phyloP scores from a whole-genome alignment of 805 yeast species.

The Yarrowia keelungensis region DNA sequence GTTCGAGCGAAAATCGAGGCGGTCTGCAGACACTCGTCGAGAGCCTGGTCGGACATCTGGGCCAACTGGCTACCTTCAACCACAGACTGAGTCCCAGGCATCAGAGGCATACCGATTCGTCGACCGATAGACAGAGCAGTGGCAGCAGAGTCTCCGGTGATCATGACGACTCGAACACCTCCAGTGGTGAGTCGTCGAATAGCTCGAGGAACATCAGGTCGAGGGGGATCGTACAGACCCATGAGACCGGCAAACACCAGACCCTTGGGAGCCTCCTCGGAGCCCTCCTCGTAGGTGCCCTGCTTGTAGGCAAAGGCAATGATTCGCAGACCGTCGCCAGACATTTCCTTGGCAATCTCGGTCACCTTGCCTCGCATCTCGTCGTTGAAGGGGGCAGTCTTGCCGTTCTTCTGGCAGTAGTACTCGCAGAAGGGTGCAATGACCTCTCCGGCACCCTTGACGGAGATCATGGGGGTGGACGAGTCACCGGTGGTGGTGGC shows the following conservation, averaged over 20 bases:
- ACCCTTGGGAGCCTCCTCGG: conserved; percentile 53
- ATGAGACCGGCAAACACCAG: conserved; percentile 83
- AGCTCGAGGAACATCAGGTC: conserved; percentile 81
- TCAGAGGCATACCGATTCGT: conserved; percentile 83
- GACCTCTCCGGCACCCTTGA: conserved; percentile 91
- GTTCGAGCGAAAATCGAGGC: conserved; percentile 94
- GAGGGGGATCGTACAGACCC: conserved; percentile 98
- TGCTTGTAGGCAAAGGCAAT: conserved; percentile 71
- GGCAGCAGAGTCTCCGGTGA: conserved; percentile 91
- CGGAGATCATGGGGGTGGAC: conserved; percentile 61
- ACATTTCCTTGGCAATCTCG: conserved; percentile 67
- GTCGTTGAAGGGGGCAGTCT: conserved; percentile 60
- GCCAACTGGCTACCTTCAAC: conserved; percentile 87
- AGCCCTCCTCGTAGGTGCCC: conserved; percentile 49
- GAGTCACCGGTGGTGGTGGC: conserved; percentile 65
- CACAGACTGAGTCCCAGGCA: conserved; percentile 68
- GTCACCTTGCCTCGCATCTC: conserved; percentile 53
- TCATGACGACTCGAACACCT: conserved; percentile 98
- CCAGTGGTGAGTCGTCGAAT: conserved; percentile 81
- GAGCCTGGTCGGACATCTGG: conserved; percentile 69
- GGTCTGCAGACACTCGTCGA: conserved; percentile 76
- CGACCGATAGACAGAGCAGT: conserved; percentile 86
- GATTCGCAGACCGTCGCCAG: conserved; percentile 85
- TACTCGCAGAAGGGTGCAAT: conserved; percentile 66
- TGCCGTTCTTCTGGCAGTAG: conserved; percentile 66